Base-by-base conservation (phyloP, 2,329 filamentous ascomycete species). In the Capronia coronata region DNA sequence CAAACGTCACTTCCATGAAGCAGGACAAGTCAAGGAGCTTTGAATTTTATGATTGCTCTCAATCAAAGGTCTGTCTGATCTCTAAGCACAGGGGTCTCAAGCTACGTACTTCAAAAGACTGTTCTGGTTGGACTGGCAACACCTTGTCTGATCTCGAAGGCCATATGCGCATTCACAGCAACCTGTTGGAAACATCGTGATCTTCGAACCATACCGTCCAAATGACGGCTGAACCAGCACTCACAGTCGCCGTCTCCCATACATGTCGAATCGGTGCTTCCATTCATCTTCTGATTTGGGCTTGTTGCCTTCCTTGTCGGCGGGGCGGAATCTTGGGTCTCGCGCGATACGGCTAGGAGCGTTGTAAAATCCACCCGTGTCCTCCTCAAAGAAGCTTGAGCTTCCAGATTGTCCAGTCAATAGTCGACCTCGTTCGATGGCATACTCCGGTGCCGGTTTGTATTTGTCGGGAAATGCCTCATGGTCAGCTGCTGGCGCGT, bases 301-400 rank as follows among this genome's bases (percentile, higher is more conserved):
- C 49, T 59, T 55, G 42, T 53, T 34, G 2, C 35, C 44, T 22
- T 59, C 57, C 19, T 55, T 55, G 14, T 49, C 42, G 11, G 57
- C 40, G 30, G 58, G 57, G 30, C 57, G 48, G 40, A 59, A 60
- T 37, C 57, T 43, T n/a, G 58, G 57, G 43, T 60, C 58, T 43
- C 57, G 46, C 7, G 58, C 58, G 44, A 61, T 52, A 34, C 57
- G 47, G 29, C 46, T 52, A 8, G 59, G 59, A 46, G 58, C 50
- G 22, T 51, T 52, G 37, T 50, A 53, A 42, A 54, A 53, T 8
- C 45, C 55, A 42, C 49, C 49, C 4, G 48, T 49, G 13, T 55
- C 49, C 14, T 55, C 43, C 29, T 58, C 57, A 46, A 61, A 61
- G 40, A 56, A 56, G 50, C 59, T 61, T 14, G 35, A 41, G 23